Evolutionary conservation across 108 stramenopile species (phyloP), one percentile per base, ranked within the genome.

Genomic region (Phaeodactylum tricornutum): DNA sequence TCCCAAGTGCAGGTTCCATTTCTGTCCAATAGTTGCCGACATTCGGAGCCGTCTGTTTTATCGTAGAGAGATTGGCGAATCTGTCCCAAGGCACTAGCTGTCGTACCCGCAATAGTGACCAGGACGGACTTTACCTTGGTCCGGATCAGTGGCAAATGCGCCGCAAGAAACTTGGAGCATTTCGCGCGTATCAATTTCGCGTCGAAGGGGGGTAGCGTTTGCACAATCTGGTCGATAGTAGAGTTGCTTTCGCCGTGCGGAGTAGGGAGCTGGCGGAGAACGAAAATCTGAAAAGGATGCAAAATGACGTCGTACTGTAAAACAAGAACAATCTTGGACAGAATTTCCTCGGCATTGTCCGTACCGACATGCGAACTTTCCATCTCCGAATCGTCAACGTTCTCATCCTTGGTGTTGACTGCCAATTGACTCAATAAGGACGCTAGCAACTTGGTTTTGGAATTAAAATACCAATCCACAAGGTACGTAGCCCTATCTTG

Each of bases 51-150:
- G 47, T 87, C 83, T 1, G 90, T 92, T 38, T 83, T 87, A 52
- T 92, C 90, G 50, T 87, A 92, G 29, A 92, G 50, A 0, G 77
- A 71, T 53, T 92, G 90, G 3, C 90, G 78, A 45, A 92, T 92
- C 16, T 84, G 73, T 43, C 85, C 90, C 29, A 92, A 56, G 7
- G 78, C 75, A 22, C 75, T 70, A 17, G 90, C 85, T 8, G 90
- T 85, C 0, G 90, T 87, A 2, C 89, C 89, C 11, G 89, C 89
- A 60, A 92, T 87, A 9, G 61, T 53, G 44, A 73, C 66, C 22
- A 92, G 58, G 27, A 92, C 71, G 22, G 70, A 66, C 59, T 82
- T 87, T 29, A 82, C 85, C 50, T 87, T 87, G 57, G 71, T 82
- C 29, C 85, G 67, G 25, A 92, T 81, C 32, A 92, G 48, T 0